Evolutionary conservation across 495 filamentous ascomycete genomes (phyloP).

Genomic region (Corynascus novoguineensis): DNA sequence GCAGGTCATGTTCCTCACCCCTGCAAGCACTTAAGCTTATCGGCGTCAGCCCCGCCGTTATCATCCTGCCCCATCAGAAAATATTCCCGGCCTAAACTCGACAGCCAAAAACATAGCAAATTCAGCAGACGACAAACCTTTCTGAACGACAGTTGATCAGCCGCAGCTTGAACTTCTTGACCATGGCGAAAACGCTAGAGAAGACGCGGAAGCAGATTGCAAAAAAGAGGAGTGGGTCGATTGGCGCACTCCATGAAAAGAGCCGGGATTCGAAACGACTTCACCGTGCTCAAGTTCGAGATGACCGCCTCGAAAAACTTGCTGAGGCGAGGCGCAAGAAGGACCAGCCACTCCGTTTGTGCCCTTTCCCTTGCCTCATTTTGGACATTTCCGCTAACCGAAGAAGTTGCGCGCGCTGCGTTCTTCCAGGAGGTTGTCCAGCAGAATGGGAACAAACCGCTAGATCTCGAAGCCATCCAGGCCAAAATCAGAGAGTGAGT

Average conservation of each 20-base stretch:
- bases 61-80: conserved; percentile 6
- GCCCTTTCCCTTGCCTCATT: neutral
- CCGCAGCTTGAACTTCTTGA: conserved; percentile 13
- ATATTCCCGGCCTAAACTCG: neutral
- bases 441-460: conserved; percentile 46
- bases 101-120: neutral
- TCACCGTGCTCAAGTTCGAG: conserved; percentile 64
- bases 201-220: conserved; percentile 81
- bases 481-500: conserved; percentile 58
- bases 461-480: conserved; percentile 56
- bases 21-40: conserved; percentile 10
- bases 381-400: neutral
- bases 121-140: neutral
- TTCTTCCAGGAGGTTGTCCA: conserved; percentile 62
- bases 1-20: neutral
- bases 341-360: conserved; percentile 62
- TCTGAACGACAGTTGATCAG: neutral
- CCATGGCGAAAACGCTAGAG: conserved; percentile 68
- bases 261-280: conserved; percentile 72
- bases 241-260: conserved; percentile 71
- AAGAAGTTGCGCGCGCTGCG: conserved; percentile 61
- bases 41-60: neutral
- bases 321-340: conserved; percentile 56
- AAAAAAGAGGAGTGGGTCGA: conserved; percentile 65
- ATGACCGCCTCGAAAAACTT: conserved; percentile 68